Conservation (phyloP, 129 eudicot genomes). For the Centaurea solstitialis region DNA sequence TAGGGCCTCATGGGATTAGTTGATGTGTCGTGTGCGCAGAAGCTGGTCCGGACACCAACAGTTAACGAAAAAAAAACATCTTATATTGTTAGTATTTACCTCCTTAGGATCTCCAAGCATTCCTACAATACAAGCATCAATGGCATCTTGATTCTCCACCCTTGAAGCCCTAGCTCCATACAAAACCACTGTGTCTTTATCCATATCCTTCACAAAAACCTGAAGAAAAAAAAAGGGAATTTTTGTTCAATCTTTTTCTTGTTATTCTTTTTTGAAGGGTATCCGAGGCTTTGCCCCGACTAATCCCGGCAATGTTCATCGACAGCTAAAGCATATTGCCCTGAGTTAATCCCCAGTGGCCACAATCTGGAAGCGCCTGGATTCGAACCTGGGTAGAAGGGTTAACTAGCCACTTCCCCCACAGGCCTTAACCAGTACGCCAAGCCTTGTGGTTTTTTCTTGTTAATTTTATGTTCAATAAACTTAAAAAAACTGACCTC, state of each 20-base stretch:
- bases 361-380: too few relatives aligned
- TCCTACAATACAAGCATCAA: slow-evolving; percentile 85
- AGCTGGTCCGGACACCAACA: neutral
- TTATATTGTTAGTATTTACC: slow-evolving; percentile 29
- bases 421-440: too few relatives aligned
- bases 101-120: slow-evolving; percentile 82
- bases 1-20: neutral
- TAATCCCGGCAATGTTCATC: too few relatives aligned
- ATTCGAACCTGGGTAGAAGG: too few relatives aligned
- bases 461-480: neutral
- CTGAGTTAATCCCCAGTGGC: too few relatives aligned
- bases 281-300: too few relatives aligned
- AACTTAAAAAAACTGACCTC: slow-evolving; percentile 49
- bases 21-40: neutral
- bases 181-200: slow-evolving; percentile 60
- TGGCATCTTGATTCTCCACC: slow-evolving; percentile 91
- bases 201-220: slow-evolving; percentile 55
- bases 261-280: too few relatives aligned
- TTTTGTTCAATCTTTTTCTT: neutral
- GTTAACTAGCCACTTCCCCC: too few relatives aligned
- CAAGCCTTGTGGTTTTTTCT: too few relatives aligned
- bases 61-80: neutral
- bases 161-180: slow-evolving; percentile 87
- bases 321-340: too few relatives aligned
- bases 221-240: slow-evolving; percentile 12